Percentiles rank a stretch among this genome's conserved stretches.
phyloP scores from a whole-genome alignment of 352 stramenopile species.

The Detonula confervacea region DNA sequence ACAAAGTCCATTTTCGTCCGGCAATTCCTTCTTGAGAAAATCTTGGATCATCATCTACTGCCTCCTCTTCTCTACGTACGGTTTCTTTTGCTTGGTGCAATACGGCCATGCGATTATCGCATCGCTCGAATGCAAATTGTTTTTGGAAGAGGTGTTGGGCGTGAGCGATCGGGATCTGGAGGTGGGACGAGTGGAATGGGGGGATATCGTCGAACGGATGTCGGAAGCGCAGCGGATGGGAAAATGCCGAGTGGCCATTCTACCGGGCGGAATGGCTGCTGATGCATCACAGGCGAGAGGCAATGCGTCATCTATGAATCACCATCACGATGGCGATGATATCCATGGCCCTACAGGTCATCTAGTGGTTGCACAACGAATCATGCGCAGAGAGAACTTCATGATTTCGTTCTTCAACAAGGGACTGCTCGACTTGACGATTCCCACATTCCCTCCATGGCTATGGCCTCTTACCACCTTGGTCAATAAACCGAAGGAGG shows the following conservation, averaged over 20 bases:
- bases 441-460: conserved; percentile 81
- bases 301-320: conserved; percentile 39
- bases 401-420: conserved; percentile 97
- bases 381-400: conserved; percentile 97
- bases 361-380: conserved; percentile 91
- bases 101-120: conserved; percentile 89
- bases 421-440: conserved; percentile 90
- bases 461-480: conserved; percentile 40
- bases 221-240: conserved; percentile 88
- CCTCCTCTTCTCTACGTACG: conserved; percentile 93
- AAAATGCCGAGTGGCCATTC: conserved; percentile 79
- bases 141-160: conserved; percentile 91
- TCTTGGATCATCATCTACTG: conserved; percentile 53
- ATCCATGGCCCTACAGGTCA: conserved; percentile 73
- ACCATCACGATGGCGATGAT: conserved; percentile 83
- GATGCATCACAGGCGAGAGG: conserved; percentile 43
- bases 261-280: conserved; percentile 27
- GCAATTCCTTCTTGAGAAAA: conserved; percentile 32
- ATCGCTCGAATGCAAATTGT: conserved; percentile 89
- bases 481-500: conserved; percentile 28
- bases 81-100: conserved; percentile 87
- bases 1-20: conserved; percentile 18
- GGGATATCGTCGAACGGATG: conserved; percentile 78
- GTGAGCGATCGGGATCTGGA: conserved; percentile 87
- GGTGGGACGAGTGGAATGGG: conserved; percentile 85